Evolutionary conservation across 2,329 filamentous ascomycete species (phyloP).

Genomic region (Fusarium luffae): DNA sequence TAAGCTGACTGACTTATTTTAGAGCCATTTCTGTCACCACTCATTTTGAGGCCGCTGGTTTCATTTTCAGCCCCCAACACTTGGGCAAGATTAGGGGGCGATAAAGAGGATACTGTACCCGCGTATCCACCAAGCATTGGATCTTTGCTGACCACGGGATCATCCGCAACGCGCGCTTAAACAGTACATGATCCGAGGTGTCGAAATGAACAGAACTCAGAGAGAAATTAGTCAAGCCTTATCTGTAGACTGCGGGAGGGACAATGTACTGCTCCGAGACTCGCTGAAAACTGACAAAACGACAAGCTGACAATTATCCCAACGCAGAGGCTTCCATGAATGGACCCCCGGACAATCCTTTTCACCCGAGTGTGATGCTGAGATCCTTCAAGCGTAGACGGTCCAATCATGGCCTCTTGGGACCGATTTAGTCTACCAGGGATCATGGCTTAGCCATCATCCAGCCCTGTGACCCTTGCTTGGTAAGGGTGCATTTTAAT

Average conservation of each 20-base stretch:
- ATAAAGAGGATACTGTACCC: background rate
- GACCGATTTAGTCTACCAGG: background rate
- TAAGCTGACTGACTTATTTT: background rate
- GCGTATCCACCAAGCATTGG: background rate
- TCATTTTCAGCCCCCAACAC: constrained; percentile 23
- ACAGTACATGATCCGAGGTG: background rate
- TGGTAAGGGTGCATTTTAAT: constrained; percentile 14
- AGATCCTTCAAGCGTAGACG: background rate
- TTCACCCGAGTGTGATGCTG: background rate
- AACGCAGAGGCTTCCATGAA: background rate
- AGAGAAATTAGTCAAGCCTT: background rate
- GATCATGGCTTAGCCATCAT: background rate
- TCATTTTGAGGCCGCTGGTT: background rate
- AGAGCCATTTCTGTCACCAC: background rate
- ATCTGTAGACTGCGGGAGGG: background rate
- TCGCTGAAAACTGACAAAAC: background rate
- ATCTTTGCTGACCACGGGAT: background rate
- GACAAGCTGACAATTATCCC: background rate
- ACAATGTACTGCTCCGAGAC: background rate
- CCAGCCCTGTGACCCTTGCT: constrained; percentile 32
- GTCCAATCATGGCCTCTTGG: background rate
- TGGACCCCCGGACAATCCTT: background rate
- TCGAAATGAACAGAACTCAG: background rate
- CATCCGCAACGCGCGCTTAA: background rate
- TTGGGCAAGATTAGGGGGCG: background rate